Evolutionary conservation across 2,329 filamentous ascomycete genomes (phyloP).

Genomic region (Aureobasidium sp.): DNA sequence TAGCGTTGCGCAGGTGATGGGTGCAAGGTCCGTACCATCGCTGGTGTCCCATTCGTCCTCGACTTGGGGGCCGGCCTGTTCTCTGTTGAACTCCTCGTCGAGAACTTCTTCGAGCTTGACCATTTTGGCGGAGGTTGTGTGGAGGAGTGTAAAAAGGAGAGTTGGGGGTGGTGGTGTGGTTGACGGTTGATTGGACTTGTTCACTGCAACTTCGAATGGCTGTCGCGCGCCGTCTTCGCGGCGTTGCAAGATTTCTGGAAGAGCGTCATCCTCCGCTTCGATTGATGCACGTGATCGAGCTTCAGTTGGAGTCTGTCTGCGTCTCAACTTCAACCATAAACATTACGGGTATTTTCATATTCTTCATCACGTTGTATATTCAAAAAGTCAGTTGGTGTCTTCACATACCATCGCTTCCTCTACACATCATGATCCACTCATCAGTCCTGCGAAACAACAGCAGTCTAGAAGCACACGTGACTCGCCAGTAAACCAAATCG

Average conservation of each 20-base stretch:
- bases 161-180: not conserved
- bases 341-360: not conserved
- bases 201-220: not conserved
- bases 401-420: too few relatives aligned
- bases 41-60: conserved; percentile 84
- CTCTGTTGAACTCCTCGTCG: conserved; percentile 82
- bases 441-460: not conserved
- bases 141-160: not conserved
- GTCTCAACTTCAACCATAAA: not conserved
- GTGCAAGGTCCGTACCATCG: conserved; percentile 55
- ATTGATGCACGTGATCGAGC: not conserved
- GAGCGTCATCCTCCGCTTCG: not conserved
- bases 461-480: not conserved
- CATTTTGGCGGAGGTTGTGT: conserved; percentile 49
- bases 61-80: conserved; percentile 58
- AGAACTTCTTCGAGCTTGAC: conserved; percentile 95
- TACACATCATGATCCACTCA: too few relatives aligned
- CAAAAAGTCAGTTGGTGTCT: too few relatives aligned
- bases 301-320: not conserved
- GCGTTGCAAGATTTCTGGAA: conserved; percentile 2
- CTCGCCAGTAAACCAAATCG: too few relatives aligned
- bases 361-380: not conserved
- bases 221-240: not conserved
- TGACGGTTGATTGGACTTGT: not conserved
- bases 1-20: conserved; percentile 52